Percentiles rank a stretch among this genome's conserved stretches.
Conservation (phyloP, 768 basidiomycete species). For the Tylopilus rubrobrunneus region DNA sequence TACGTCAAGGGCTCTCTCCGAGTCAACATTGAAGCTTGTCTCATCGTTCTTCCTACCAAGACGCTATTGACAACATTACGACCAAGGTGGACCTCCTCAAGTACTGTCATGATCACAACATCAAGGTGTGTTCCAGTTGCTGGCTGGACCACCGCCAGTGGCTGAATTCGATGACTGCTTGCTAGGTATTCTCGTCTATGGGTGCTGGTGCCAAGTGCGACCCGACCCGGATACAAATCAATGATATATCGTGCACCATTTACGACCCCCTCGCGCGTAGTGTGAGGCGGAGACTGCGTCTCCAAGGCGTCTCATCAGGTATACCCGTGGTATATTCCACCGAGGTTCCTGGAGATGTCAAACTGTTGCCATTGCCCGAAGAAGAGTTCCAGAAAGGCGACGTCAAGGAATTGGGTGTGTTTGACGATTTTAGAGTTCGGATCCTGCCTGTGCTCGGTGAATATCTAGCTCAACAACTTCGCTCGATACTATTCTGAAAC, state of each 20-base stretch:
- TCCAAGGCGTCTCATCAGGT: constrained; percentile 55
- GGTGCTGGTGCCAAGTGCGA: constrained; percentile 94
- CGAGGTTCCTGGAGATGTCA: constrained; percentile 85
- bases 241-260: constrained; percentile 86
- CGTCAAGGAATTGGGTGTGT: constrained; percentile 83
- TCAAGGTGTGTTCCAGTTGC: constrained; percentile 54
- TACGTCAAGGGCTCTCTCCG: constrained; percentile 30
- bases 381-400: constrained; percentile 89
- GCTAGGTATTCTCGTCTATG: constrained; percentile 92
- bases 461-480: constrained; percentile 15
- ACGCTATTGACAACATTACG: constrained; percentile 96
- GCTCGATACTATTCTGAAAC: neutral
- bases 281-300: constrained; percentile 73
- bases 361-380: constrained; percentile 84
- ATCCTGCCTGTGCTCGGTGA: constrained; percentile 87
- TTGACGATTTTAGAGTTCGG: constrained; percentile 91
- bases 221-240: constrained; percentile 92
- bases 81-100: constrained; percentile 94
- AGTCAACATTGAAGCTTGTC: neutral
- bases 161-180: neutral
- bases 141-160: neutral
- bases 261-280: constrained; percentile 95
- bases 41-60: constrained; percentile 35
- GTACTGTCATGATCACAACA: constrained; percentile 73
- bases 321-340: constrained; percentile 95